phyloP scores from a whole-genome alignment of 108 stramenopile genomes.

The Cyclostephanos tholiformis region DNA sequence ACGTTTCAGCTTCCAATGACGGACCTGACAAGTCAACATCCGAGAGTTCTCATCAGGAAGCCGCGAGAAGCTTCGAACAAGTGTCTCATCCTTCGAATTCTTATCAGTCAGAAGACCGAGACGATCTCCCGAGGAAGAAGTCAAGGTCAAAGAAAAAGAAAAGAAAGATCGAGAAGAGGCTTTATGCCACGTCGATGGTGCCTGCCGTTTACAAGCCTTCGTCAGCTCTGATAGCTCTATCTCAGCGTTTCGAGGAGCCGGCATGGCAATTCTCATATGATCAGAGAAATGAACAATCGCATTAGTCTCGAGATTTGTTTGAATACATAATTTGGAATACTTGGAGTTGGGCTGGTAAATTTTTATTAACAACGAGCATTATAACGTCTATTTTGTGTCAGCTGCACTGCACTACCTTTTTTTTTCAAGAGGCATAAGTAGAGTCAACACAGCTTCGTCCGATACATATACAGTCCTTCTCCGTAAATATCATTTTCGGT shows the following conservation, averaged over 20 bases:
- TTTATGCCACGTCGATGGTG: conserved; percentile 25
- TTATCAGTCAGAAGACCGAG: not conserved
- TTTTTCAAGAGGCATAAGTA: too few species aligned
- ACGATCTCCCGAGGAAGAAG: conserved; percentile 1
- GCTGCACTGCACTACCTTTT: not conserved
- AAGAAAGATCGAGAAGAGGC: conserved; percentile 35
- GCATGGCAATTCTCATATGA: conserved; percentile 31
- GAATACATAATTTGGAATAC: too few species aligned
- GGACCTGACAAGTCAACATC: not conserved
- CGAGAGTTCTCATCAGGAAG: not conserved
- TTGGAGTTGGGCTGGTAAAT: too few species aligned
- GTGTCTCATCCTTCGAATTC: conserved; percentile 10
- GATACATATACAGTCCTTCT: not conserved
- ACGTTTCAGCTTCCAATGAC: not conserved
- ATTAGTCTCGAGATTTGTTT: not conserved
- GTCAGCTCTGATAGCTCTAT: conserved; percentile 32
- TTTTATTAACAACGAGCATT: too few species aligned
- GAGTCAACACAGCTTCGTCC: not conserved
- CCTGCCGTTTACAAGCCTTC: conserved; percentile 27
- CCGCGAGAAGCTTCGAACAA: not conserved
- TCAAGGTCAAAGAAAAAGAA: conserved; percentile 14
- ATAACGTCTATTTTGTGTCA: not conserved
- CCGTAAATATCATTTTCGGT: too few species aligned
- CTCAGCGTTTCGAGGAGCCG: conserved; percentile 28
- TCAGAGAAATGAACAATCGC: not conserved